A percentile compares a stretch with the other conserved stretches of the same genome.
phyloP scores from a whole-genome alignment of 148 eudicot species.

The Mesembryanthemum crystallinum region DNA sequence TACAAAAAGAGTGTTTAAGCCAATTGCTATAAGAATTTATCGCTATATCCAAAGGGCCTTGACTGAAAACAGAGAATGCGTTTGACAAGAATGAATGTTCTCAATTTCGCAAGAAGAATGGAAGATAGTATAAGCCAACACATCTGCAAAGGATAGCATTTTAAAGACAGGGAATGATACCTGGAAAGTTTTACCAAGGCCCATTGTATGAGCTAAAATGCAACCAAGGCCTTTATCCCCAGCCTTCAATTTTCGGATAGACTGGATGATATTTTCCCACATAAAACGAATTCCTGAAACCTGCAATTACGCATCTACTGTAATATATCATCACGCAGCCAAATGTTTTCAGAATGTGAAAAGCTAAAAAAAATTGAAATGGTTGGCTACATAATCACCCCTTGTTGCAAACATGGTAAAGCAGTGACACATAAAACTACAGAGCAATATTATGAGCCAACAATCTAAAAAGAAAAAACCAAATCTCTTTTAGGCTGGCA shows the following conservation, averaged over 20 bases:
- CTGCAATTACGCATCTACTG: constrained; percentile 39
- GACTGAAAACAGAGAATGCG: constrained; percentile 8
- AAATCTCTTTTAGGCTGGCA: too few species aligned
- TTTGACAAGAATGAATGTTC: constrained; percentile 3
- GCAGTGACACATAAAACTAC: not conserved
- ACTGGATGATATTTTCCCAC: constrained; percentile 96
- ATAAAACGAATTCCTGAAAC: constrained; percentile 90
- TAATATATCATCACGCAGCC: not conserved
- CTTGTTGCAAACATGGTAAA: not conserved
- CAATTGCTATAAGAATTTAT: not conserved
- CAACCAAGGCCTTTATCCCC: constrained; percentile 99
- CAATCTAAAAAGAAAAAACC: not conserved
- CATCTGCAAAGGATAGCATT: not conserved
- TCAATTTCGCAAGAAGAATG: not conserved
- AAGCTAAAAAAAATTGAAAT: not conserved
- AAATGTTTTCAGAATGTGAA: not conserved
- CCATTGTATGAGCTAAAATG: constrained; percentile 99
- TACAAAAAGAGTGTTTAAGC: not conserved
- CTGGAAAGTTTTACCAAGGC: constrained; percentile 98
- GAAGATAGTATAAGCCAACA: constrained; percentile 1
- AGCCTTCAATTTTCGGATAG: constrained; percentile 70
- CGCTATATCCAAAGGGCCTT: not conserved
- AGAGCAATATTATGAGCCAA: not conserved
- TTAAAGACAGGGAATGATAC: constrained; percentile 35
- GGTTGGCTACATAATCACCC: not conserved